phyloP scores from a whole-genome alignment of 2,329 filamentous ascomycete genomes.

The Pleurostoma richardsiae region DNA sequence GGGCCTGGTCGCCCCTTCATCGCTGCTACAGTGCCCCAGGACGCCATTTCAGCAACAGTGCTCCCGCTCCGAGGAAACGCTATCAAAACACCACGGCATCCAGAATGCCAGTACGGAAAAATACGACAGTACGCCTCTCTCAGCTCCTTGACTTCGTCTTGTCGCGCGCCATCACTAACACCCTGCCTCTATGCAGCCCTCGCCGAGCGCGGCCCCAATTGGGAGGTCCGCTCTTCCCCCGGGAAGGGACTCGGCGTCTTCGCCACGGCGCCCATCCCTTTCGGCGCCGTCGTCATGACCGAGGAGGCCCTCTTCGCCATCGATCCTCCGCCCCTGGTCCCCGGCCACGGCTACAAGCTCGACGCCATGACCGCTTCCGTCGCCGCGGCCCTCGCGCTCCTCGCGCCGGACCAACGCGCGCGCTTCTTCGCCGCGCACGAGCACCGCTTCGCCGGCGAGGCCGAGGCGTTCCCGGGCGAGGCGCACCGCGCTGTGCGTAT shows the following conservation, averaged over 20 bases:
- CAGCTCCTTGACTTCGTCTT: no score
- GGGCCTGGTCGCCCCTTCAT: no score
- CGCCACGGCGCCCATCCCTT: slow-evolving; percentile 24
- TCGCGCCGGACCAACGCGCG: slow-evolving; percentile 16
- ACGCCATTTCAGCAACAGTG: no score
- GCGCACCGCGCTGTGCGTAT: slow-evolving; percentile 15
- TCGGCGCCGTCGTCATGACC: slow-evolving; percentile 30
- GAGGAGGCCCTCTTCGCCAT: slow-evolving; percentile 29
- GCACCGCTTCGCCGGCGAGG: slow-evolving; percentile 14
- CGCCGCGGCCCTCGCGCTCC: slow-evolving; percentile 11
- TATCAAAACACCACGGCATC: no score
- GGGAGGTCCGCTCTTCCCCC: slow-evolving; percentile 11
- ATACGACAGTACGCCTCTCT: no score
- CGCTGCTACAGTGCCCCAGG: no score
- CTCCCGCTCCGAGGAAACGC: no score
- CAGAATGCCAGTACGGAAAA: no score
- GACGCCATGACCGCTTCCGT: slow-evolving; percentile 25
- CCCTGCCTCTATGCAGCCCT: no score
- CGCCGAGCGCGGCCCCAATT: background rate
- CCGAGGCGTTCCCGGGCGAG: background rate
- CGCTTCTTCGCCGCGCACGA: slow-evolving; percentile 21
- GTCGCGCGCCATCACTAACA: no score
- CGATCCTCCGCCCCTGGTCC: slow-evolving; percentile 17
- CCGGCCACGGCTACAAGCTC: slow-evolving; percentile 22
- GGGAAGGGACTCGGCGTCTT: slow-evolving; percentile 35